phyloP scores from a whole-genome alignment of 2,329 filamentous ascomycete genomes.

The Rhinocladiella mackenziei region DNA sequence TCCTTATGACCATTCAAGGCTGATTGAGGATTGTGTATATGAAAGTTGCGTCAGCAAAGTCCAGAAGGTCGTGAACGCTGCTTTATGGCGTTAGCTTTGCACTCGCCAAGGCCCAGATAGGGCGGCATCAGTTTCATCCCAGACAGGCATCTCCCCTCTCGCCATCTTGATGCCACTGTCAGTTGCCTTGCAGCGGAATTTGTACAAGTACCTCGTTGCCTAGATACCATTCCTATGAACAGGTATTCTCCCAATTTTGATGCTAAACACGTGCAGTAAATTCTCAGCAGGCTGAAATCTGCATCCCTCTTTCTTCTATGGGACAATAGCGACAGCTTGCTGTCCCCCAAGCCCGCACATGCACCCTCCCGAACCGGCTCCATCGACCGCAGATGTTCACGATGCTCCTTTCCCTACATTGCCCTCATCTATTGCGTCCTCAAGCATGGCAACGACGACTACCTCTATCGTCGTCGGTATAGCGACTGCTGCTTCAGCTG shows the following conservation, averaged over 20 bases:
- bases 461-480: conserved; percentile 21
- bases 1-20: no score
- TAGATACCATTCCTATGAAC: no score
- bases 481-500: conserved; percentile 17
- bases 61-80: no score
- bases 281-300: neutral
- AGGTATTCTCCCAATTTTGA: no score
- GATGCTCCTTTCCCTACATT: conserved; percentile 11
- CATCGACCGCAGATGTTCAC: conserved; percentile 8
- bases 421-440: neutral
- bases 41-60: no score
- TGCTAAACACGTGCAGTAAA: neutral
- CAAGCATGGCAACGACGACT: conserved; percentile 8
- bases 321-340: neutral
- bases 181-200: neutral
- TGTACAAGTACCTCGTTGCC: no score
- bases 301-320: conserved; percentile 4
- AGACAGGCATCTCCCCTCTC: no score
- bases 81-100: no score
- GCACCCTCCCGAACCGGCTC: conserved; percentile 15
- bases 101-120: no score
- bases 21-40: no score
- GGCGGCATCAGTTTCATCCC: no score
- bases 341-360: conserved; percentile 7
- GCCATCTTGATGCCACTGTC: no score